phyloP scores from a whole-genome alignment of 306 rosid species.

The Glycyrrhiza uralensis region DNA sequence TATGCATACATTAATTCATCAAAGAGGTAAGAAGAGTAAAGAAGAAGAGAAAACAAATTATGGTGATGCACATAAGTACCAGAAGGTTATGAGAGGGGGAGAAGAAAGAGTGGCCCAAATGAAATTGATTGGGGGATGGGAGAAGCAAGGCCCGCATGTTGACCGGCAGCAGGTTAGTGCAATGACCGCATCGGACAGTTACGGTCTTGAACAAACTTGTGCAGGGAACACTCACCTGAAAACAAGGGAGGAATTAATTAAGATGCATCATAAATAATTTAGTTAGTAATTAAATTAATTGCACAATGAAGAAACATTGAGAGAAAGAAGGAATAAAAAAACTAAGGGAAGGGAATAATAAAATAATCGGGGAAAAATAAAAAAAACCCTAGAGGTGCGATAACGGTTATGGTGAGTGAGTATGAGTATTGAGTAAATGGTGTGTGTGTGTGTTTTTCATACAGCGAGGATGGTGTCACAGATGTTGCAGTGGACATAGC shows the following conservation, averaged over 20 bases:
- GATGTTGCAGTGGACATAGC: constrained; percentile 93
- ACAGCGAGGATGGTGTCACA: constrained; percentile 98
- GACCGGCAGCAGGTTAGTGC: constrained; percentile 90
- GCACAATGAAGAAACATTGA: neutral
- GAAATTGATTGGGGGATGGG: constrained; percentile 82
- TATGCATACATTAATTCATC: too few relatives aligned
- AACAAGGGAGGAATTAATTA: neutral
- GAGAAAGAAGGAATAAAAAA: too few relatives aligned
- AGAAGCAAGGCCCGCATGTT: constrained; percentile 87
- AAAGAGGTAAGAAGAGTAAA: too few relatives aligned
- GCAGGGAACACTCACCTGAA: constrained; percentile 91
- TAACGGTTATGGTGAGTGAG: too few relatives aligned
- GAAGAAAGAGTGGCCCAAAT: constrained; percentile 80
- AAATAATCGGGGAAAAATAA: neutral
- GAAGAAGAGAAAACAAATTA: neutral
- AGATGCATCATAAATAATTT: too few relatives aligned
- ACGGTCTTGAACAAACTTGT: constrained; percentile 94
- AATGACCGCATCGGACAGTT: constrained; percentile 96
- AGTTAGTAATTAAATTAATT: too few relatives aligned
- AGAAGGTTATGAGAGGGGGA: constrained; percentile 68
- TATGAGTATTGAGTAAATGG: too few relatives aligned
- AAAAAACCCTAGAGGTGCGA: constrained; percentile 10
- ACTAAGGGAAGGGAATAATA: neutral
- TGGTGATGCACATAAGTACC: constrained; percentile 33
- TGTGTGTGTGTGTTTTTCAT: constrained; percentile 12